phyloP scores from a whole-genome alignment of 1,284 basidiomycete species.

The Rhodotorula sp. region DNA sequence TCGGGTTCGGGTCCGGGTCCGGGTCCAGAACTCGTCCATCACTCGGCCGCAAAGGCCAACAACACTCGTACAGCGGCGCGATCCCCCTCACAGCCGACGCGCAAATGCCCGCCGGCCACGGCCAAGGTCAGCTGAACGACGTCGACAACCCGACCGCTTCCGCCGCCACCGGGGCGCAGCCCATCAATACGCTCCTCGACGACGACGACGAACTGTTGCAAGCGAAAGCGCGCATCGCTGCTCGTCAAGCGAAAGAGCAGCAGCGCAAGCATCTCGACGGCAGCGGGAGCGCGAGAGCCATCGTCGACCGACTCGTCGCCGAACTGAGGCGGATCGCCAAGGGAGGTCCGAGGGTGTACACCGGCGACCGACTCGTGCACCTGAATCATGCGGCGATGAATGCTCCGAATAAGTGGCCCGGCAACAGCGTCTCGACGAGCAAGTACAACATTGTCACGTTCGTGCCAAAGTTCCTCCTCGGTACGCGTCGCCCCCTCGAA shows the following conservation, averaged over 20 bases:
- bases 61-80: constrained; percentile 14
- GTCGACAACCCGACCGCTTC: not conserved
- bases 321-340: constrained; percentile 15
- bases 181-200: constrained; percentile 34
- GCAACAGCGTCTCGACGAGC: constrained; percentile 88
- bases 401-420: constrained; percentile 26
- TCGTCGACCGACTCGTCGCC: constrained; percentile 1
- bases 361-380: constrained; percentile 42
- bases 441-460: constrained; percentile 93
- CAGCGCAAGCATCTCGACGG: constrained; percentile 1
- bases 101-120: constrained; percentile 29
- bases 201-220: constrained; percentile 42
- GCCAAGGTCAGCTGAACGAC: constrained; percentile 27
- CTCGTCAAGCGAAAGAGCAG: constrained; percentile 21
- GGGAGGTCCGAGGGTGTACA: constrained; percentile 30
- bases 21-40: constrained; percentile 1
- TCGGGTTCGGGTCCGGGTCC: constrained; percentile 4
- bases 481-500: constrained; percentile 56
- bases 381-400: constrained; percentile 41
- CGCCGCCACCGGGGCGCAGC: not conserved
- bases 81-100: constrained; percentile 29
- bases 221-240: constrained; percentile 27
- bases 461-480: constrained; percentile 86
- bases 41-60: not conserved
- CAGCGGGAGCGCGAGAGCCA: not conserved